Percentiles rank a stretch among this genome's conserved stretches.
These are phyloP conservation scores for Penicillium frequentans DNA, from an alignment of 2,329 filamentous ascomycete genomes.

Conservation along the genomic window DNA sequence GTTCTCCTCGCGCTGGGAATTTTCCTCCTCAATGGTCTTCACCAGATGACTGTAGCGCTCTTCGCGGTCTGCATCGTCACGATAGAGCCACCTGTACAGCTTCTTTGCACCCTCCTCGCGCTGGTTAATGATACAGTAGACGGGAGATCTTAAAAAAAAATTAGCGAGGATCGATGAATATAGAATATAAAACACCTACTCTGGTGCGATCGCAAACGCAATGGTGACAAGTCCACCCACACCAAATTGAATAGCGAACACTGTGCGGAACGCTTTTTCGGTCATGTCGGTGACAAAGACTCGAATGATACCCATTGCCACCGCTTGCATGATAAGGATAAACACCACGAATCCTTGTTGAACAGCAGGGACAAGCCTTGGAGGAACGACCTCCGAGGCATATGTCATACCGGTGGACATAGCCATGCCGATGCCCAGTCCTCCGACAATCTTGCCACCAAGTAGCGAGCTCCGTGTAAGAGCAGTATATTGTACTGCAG, in stretches of 20 bases:
- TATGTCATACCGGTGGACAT: constrained; percentile 22
- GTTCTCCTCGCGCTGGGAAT: neutral
- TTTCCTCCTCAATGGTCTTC: constrained; percentile 15
- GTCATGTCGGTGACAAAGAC: constrained; percentile 15
- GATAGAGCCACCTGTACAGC: constrained; percentile 8
- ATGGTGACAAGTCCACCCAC: constrained; percentile 11
- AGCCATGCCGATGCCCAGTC: constrained; percentile 15
- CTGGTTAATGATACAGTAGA: neutral
- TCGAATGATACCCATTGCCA: constrained; percentile 17
- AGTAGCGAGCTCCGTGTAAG: constrained; percentile 13
- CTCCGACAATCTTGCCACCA: constrained; percentile 19
- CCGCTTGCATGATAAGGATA: constrained; percentile 17
- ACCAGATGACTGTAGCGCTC: constrained; percentile 9
- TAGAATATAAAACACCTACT: constrained; percentile 5
- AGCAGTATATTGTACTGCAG: constrained; percentile 14
- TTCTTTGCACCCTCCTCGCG: constrained; percentile 7
- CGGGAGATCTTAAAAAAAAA: neutral
- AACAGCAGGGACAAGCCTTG: constrained; percentile 10
- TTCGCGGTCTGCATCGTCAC: constrained; percentile 3
- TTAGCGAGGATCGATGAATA: neutral
- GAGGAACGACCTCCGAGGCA: constrained; percentile 14
- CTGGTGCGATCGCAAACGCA: constrained; percentile 12
- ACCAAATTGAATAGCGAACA: constrained; percentile 21
- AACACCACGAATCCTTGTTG: constrained; percentile 17
- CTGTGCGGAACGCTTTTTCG: constrained; percentile 13